Evolutionary conservation across 208 protist species (phyloP).

Genomic region (Leishmania amazonensis): DNA sequence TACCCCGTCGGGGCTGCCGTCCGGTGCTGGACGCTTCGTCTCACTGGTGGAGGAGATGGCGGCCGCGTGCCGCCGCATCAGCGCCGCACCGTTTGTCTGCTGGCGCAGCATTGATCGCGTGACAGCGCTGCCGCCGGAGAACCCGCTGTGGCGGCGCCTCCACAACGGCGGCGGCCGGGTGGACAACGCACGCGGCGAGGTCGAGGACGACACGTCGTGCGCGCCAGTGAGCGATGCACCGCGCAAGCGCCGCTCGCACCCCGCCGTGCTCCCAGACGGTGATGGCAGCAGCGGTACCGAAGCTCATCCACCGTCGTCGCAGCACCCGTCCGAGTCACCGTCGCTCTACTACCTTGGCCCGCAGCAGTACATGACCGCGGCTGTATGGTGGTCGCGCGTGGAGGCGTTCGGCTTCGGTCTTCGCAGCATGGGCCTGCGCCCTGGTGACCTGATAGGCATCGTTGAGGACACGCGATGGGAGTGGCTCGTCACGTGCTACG

Average conservation of each 20-base stretch:
- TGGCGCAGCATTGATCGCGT: conserved; percentile 32
- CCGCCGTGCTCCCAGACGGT: neutral
- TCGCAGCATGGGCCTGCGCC: conserved; percentile 44
- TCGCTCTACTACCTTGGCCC: conserved; percentile 48
- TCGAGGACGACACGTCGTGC: conserved; percentile 17
- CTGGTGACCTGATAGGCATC: conserved; percentile 51
- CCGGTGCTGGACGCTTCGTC: conserved; percentile 17
- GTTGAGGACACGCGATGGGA: conserved; percentile 75
- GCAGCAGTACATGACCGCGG: conserved; percentile 50
- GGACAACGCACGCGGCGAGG: conserved; percentile 19
- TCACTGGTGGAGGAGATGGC: conserved; percentile 34
- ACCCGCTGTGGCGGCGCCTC: neutral
- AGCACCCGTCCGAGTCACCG: conserved; percentile 1
- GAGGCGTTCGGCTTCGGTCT: conserved; percentile 57
- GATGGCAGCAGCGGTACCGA: neutral
- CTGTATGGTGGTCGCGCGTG: conserved; percentile 53
- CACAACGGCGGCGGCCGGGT: neutral
- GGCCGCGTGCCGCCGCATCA: conserved; percentile 21
- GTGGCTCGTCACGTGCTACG: conserved; percentile 76
- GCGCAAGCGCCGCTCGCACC: neutral
- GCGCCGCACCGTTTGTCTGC: conserved; percentile 20
- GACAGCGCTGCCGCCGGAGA: conserved; percentile 12
- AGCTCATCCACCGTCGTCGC: neutral
- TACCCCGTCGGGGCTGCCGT: neutral
- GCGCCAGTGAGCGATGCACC: neutral